Conservation (phyloP, 805 yeast genomes). For the Blastobotrys muscicola region DNA sequence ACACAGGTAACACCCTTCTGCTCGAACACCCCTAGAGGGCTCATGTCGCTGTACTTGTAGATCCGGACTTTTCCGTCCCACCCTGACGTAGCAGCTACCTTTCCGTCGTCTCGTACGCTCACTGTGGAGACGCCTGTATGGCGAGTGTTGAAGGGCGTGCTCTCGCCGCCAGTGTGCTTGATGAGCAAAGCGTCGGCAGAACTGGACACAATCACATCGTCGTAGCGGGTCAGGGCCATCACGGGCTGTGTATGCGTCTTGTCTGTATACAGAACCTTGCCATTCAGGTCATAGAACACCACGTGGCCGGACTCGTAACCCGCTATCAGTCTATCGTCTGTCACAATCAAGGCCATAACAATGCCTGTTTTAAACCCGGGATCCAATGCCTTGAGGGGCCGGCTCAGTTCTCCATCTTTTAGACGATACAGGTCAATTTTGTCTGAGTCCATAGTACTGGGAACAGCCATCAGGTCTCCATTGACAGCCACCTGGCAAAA, state of each 20-base stretch:
- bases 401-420: constrained; percentile 6
- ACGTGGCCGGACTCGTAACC: constrained; percentile 75
- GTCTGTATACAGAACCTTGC: constrained; percentile 10
- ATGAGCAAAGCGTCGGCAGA: constrained; percentile 27
- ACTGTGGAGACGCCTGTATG: constrained; percentile 25
- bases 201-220: constrained; percentile 21
- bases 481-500: constrained; percentile 52
- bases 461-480: constrained; percentile 39
- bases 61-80: constrained; percentile 33
- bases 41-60: constrained; percentile 17
- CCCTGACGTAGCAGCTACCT: constrained; percentile 27
- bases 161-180: constrained; percentile 13
- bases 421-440: constrained; percentile 43
- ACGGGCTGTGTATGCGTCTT: constrained; percentile 27
- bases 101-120: constrained; percentile 18
- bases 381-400: constrained; percentile 15
- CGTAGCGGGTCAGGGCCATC: constrained; percentile 18
- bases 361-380: constrained; percentile 44
- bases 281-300: constrained; percentile 23
- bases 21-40: constrained; percentile 25
- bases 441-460: constrained; percentile 56
- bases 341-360: constrained; percentile 48
- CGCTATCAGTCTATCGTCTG: constrained; percentile 27
- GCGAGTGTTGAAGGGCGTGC: constrained; percentile 12
- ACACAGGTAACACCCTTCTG: constrained; percentile 23